Evolutionary conservation across 169 alveolate species (phyloP), one percentile per base, ranked within the genome.

Genomic region (Theileria orientalis): DNA sequence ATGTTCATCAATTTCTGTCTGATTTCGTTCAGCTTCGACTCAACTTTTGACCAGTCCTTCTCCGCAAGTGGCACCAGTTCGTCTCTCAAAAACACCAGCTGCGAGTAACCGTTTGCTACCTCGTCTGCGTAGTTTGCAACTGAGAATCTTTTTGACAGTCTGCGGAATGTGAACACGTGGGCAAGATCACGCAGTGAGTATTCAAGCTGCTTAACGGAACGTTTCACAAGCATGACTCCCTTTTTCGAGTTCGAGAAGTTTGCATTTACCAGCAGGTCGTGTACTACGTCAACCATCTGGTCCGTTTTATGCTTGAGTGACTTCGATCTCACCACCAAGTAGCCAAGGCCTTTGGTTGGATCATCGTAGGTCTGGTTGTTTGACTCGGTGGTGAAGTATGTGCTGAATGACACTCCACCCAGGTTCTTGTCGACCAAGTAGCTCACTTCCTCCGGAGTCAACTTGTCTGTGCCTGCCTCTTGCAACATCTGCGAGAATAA

Each of bases 401-500:
- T 83, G 27, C 63, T 42, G 11, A 90, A 56, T 35, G 71, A 44
- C 61, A 84, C 49, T 33, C 75, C 76, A 5, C 93, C 93, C 29
- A 89, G 71, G 37, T 80, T 60, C n/a, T 76, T 72, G 64, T 84
- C 83, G 21, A 80, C 83, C 49, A 66, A 69, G 70, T 84, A 69
- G 32, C 83, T 86, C 74, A 89, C 56, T 41, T 84, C 93, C 80
- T 89, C 93, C 0, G 91, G 57, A 21, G 90, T 52, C 71, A 68
- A 76, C 40, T 82, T 77, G 59, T 60, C 52, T n/a, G 91, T 89
- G 8, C 75, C 87, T 35, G 90, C 83, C 67, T 84, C 91, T 66
- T 80, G 59, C 29, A 89, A 63, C 75, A 89, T 49, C 21, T 74
- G 9, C 30, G 72, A 63, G 69, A 84, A 80, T 32, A 89, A 16